A percentile compares a stretch with the other conserved stretches of the same genome.
These are phyloP conservation scores for Pseudopithomyces chartarum DNA, from an alignment of 2,329 filamentous ascomycete species.

Conservation along the genomic window DNA sequence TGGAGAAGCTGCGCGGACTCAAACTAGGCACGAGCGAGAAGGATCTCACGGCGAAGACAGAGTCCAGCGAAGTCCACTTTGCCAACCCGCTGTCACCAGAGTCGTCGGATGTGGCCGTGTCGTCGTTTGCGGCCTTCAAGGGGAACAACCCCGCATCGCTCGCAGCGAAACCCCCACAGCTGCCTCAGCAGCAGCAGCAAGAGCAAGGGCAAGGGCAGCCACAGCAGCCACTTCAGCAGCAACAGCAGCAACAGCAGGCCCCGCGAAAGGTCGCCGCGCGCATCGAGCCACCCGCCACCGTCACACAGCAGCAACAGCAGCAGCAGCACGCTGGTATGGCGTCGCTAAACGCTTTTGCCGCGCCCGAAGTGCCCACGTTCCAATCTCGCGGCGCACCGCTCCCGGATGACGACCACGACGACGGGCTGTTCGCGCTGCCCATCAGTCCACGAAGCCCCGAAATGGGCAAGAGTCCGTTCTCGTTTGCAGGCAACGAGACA, in stretches of 20 bases:
- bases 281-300: constrained; percentile 44
- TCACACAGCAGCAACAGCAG: constrained; percentile 48
- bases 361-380: constrained; percentile 29
- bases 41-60: constrained; percentile 60
- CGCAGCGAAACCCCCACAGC: constrained; percentile 47
- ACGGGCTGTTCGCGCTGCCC: constrained; percentile 85
- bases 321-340: constrained; percentile 49
- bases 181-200: constrained; percentile 20
- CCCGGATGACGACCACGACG: constrained; percentile 64
- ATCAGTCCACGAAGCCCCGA: constrained; percentile 86
- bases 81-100: constrained; percentile 64
- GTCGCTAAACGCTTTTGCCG: constrained; percentile 52
- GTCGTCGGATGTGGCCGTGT: constrained; percentile 66
- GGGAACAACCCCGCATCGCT: constrained; percentile 48
- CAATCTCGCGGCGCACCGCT: constrained; percentile 35
- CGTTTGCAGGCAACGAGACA: constrained; percentile 51
- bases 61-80: constrained; percentile 30
- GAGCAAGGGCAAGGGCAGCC: constrained; percentile 22
- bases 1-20: constrained; percentile 79
- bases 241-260: constrained; percentile 41
- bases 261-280: constrained; percentile 41
- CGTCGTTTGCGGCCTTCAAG: constrained; percentile 64
- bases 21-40: constrained; percentile 75
- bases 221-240: constrained; percentile 43
- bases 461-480: constrained; percentile 83